Conservation (phyloP, 129 eudicot species). For the Glebionis coronaria region DNA sequence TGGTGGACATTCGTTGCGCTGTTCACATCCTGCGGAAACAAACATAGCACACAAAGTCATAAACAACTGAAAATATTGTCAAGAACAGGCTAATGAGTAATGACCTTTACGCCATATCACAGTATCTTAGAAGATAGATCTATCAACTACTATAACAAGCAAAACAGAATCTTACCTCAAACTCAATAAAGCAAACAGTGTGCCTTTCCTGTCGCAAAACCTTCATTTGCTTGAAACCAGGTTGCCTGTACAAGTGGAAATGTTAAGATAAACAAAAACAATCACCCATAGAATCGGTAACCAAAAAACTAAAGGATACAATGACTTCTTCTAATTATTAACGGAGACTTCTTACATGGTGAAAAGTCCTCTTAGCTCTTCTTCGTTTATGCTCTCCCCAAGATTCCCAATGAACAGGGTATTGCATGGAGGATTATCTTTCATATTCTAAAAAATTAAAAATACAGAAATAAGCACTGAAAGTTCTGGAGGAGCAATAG, state of each 20-base stretch:
- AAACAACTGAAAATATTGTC: slow-evolving; percentile 14
- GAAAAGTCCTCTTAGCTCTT: slow-evolving; percentile 91
- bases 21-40: slow-evolving; percentile 72
- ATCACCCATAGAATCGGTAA: slow-evolving; percentile 14
- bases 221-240: slow-evolving; percentile 98
- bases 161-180: slow-evolving; percentile 56
- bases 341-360: slow-evolving; percentile 54
- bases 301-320: slow-evolving; percentile 3
- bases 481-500: neutral
- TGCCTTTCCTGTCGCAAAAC: slow-evolving; percentile 91
- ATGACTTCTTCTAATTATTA: slow-evolving; percentile 8
- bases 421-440: slow-evolving; percentile 99
- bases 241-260: slow-evolving; percentile 57
- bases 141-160: neutral
- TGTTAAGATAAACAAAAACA: slow-evolving; percentile 11
- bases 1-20: slow-evolving; percentile 93
- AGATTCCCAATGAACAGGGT: slow-evolving; percentile 95
- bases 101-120: neutral
- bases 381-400: slow-evolving; percentile 87
- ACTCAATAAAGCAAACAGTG: slow-evolving; percentile 97
- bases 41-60: slow-evolving; percentile 23
- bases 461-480: slow-evolving; percentile 16
- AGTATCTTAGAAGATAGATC: slow-evolving; percentile 3
- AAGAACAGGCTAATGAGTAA: neutral
- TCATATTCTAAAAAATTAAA: slow-evolving; percentile 58